These are phyloP conservation scores for Spirogloea muscicola DNA, from an alignment of 139 green algal species.

Conservation along the genomic window DNA sequence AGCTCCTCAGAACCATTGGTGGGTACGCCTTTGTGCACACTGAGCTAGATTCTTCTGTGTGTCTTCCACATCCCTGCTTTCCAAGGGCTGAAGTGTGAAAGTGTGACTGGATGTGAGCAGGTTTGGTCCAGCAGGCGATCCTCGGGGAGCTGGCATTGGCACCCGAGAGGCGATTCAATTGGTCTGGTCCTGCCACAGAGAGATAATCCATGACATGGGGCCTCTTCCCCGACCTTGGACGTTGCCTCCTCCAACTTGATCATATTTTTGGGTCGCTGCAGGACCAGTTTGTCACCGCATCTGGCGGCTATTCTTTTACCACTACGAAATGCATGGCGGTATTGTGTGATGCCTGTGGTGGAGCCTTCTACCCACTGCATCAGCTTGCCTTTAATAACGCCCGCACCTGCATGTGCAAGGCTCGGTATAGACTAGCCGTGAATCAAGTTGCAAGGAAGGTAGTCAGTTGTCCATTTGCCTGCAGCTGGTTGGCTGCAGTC, in stretches of 20 bases:
- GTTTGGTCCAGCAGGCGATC: conserved; percentile 92
- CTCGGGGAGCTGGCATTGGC: conserved; percentile 88
- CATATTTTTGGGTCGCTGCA: no score
- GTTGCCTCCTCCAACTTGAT: conserved; percentile 18
- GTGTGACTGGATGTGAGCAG: conserved; percentile 1
- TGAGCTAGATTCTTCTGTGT: background rate
- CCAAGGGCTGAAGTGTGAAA: background rate
- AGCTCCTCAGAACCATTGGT: conserved; percentile 97
- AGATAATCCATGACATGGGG: conserved; percentile 67
- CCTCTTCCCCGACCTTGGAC: conserved; percentile 33
- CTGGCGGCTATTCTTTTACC: no score
- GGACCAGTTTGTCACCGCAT: no score
- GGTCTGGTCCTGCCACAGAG: conserved; percentile 93
- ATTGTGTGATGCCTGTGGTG: no score
- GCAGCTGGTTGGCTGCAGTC: no score
- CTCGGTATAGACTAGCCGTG: no score
- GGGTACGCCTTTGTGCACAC: background rate
- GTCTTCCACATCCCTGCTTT: background rate
- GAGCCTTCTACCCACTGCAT: no score
- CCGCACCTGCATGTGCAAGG: no score
- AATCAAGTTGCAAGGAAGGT: no score
- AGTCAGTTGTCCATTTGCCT: no score
- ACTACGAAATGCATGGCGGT: no score
- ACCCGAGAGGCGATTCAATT: conserved; percentile 91
- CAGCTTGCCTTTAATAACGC: no score